Base-by-base conservation (phyloP, 2,329 filamentous ascomycete species). In the Fusarium agapanthi region DNA sequence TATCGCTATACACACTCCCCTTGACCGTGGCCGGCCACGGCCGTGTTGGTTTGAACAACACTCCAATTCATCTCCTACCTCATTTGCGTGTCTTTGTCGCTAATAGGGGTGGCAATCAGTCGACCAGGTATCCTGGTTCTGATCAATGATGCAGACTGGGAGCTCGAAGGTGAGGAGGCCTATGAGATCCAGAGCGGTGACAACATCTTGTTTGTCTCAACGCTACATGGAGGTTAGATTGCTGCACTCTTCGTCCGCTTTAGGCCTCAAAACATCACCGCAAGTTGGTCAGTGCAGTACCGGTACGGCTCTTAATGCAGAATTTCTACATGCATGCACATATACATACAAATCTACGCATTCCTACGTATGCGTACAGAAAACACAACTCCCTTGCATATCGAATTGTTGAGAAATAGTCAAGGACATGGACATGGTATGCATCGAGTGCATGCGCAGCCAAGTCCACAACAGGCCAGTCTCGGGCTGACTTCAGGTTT, bases 61-160 rank as follows among this genome's bases (percentile, higher is more conserved):
- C 35, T 40, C 28, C 18, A 45, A 35, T 53, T 34, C 37, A 50
- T 65, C 61, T 56, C 47, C 44, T 44, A 26, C 55, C n/a, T 61
- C 37, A 64, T 69, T 61, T 32, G 32, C 54, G 66, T 45, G 58
- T 50, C 63, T 54, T 53, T 65, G 68, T 61, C 55, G 74, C 80
- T 80, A 67, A 76, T 75, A 48, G 58, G 28, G 30, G 67, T 77
- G 79, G 58, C 77, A 74, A 72, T 68, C 75, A 98, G 95, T 68
- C 95, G 96, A 59, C 96, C 96, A 10, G 96, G 96, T 6, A 97
- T 99, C 81, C 89, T 99, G 47, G 95, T 98, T 34, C 87, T 99
- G 64, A 97, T 99, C 82, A 99, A 99, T 80, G 96, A 99, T 77
- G 94, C 95, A 32, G 96, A 99, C 81, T 99, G 96, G 96, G 96